These are phyloP conservation scores for Beauveria sp. DNA, from an alignment of 2,329 filamentous ascomycete species.

Conservation along the genomic window DNA sequence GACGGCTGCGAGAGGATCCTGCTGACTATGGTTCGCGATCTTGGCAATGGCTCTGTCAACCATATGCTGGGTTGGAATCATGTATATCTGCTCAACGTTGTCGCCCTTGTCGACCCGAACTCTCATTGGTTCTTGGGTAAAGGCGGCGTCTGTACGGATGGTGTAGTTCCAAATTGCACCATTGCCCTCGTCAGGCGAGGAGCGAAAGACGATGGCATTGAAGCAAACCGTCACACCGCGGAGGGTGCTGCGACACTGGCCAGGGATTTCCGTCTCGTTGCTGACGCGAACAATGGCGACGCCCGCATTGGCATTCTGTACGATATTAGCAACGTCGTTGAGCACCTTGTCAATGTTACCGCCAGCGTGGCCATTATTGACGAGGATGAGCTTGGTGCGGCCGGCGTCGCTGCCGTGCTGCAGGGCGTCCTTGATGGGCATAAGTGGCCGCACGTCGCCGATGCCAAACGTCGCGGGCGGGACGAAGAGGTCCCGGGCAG, in stretches of 20 bases:
- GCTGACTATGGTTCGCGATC: constrained; percentile 35
- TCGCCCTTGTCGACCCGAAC: constrained; percentile 56
- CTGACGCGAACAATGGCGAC: constrained; percentile 48
- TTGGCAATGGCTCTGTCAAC: constrained; percentile 66
- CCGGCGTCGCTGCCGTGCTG: constrained; percentile 43
- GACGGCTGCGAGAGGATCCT: constrained; percentile 26
- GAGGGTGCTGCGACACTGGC: constrained; percentile 55
- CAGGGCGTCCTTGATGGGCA: constrained; percentile 58
- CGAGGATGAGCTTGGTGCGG: constrained; percentile 65
- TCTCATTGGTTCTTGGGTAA: constrained; percentile 47
- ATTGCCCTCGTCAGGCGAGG: constrained; percentile 63
- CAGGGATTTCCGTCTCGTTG: constrained; percentile 49
- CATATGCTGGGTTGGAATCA: constrained; percentile 70
- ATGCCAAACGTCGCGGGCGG: constrained; percentile 71
- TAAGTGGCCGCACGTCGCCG: constrained; percentile 51
- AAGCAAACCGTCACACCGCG: constrained; percentile 65
- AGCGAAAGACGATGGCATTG: constrained; percentile 65
- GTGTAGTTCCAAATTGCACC: constrained; percentile 78
- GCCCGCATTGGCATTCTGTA: constrained; percentile 43
- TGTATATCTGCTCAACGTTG: constrained; percentile 72
- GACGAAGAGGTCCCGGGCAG: constrained; percentile 76
- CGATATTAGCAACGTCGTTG: constrained; percentile 48
- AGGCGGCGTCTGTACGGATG: constrained; percentile 63
- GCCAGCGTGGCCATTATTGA: constrained; percentile 63
- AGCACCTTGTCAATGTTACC: constrained; percentile 70